Evolutionary conservation across 116 monocot species (phyloP).

Genomic region (Trichopus zeylanicus): DNA sequence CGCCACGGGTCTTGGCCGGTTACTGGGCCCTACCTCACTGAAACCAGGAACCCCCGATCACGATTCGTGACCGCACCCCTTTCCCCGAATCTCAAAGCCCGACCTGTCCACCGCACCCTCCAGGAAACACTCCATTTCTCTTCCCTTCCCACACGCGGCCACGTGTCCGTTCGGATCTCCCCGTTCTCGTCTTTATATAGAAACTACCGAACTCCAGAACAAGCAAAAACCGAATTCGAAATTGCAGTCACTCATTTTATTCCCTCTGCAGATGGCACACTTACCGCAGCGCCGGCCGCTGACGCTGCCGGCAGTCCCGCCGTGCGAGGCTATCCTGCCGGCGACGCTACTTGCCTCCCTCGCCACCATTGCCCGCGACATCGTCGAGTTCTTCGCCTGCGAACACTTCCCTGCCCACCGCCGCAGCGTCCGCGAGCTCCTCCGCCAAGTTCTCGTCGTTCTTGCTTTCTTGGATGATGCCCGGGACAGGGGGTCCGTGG

Average conservation of each 20-base stretch:
- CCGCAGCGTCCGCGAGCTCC: slow-evolving; percentile 13
- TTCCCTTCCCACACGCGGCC: background rate
- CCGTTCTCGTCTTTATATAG: background rate
- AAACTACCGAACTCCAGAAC: background rate
- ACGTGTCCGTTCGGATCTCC: background rate
- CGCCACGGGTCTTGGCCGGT: too few relatives aligned
- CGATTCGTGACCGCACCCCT: too few relatives aligned
- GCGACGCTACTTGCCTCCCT: slow-evolving; percentile 31
- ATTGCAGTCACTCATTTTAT: too few relatives aligned
- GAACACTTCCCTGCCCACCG: slow-evolving; percentile 20
- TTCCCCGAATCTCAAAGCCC: too few relatives aligned
- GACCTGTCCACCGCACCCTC: background rate
- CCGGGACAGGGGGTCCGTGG: background rate
- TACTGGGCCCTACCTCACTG: too few relatives aligned
- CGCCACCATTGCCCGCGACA: slow-evolving; percentile 15
- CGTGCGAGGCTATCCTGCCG: slow-evolving; percentile 27
- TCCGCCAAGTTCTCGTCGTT: slow-evolving; percentile 26
- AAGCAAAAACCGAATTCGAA: background rate
- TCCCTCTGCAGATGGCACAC: background rate
- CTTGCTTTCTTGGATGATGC: slow-evolving; percentile 36
- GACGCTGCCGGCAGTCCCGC: slow-evolving; percentile 28
- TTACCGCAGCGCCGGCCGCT: slow-evolving; percentile 29
- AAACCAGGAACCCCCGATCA: too few relatives aligned
- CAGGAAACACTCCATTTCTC: background rate
- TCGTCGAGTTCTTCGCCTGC: slow-evolving; percentile 1